A percentile compares a stretch with the other conserved stretches of the same genome.
Conservation (phyloP, 371 early-diverging fungal genomes). For the Ordospora pajunii region DNA sequence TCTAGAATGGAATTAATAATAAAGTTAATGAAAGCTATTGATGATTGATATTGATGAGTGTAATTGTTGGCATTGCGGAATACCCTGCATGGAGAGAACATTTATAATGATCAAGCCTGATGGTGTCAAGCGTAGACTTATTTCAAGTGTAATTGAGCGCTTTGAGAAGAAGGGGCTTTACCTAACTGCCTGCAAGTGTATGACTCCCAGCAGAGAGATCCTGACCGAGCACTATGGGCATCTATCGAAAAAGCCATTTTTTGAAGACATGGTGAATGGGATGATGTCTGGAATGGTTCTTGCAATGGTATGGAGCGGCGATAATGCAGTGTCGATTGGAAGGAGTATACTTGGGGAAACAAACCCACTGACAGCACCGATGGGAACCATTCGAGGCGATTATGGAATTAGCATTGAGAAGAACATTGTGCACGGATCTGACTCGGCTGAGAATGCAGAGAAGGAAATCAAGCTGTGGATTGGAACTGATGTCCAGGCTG, state of each 20-base stretch:
- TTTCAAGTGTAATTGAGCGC: slow-evolving; percentile 84
- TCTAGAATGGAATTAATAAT: too few relatives aligned
- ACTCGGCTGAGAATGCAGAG: slow-evolving; percentile 87
- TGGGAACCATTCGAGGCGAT: slow-evolving; percentile 99
- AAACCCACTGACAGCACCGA: slow-evolving; percentile 71
- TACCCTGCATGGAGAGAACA: slow-evolving; percentile 64
- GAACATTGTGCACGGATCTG: slow-evolving; percentile 96
- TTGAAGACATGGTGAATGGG: slow-evolving; percentile 77
- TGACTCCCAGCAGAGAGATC: slow-evolving; percentile 67
- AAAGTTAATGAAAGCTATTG: too few relatives aligned
- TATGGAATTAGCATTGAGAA: slow-evolving; percentile 66
- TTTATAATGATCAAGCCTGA: slow-evolving; percentile 63
- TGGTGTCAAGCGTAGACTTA: slow-evolving; percentile 66
- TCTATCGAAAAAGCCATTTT: slow-evolving; percentile 80
- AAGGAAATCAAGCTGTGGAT: slow-evolving; percentile 92
- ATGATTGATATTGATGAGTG: too few relatives aligned
- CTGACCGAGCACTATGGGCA: slow-evolving; percentile 90
- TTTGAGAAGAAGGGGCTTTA: slow-evolving; percentile 70
- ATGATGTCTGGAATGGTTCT: slow-evolving; percentile 81
- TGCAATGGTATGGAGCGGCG: slow-evolving; percentile 83
- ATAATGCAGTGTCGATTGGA: slow-evolving; percentile 85
- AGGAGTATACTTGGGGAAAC: slow-evolving; percentile 82
- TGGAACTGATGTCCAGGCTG: slow-evolving; percentile 64
- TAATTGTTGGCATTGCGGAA: background rate
- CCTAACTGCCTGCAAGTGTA: slow-evolving; percentile 72